phyloP scores from a whole-genome alignment of 1,139 yeast species.

The Pichia sp. region DNA sequence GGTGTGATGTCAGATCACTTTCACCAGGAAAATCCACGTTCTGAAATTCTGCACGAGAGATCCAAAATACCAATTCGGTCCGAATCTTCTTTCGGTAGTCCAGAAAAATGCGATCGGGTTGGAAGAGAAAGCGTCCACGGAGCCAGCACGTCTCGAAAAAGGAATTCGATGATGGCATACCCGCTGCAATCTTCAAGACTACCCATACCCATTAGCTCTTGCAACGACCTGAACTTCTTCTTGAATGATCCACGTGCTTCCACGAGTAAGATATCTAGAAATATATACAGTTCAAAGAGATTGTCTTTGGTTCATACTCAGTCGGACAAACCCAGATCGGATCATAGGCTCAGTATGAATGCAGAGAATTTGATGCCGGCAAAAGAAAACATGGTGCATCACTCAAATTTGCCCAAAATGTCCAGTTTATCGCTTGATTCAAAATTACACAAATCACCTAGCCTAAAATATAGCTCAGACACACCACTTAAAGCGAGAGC shows the following conservation, averaged over 20 bases:
- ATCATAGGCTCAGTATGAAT: not conserved
- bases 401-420: not conserved
- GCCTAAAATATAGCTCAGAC: not conserved
- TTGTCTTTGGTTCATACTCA: not conserved
- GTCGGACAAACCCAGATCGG: not conserved
- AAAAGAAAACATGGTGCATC: not conserved
- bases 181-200: slow-evolving; percentile 5
- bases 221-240: not conserved
- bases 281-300: not conserved
- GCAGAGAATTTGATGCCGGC: not conserved
- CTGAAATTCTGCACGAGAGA: not conserved
- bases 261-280: not conserved
- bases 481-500: not conserved
- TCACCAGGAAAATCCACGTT: not conserved
- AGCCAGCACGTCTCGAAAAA: slow-evolving; percentile 1
- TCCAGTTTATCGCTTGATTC: slow-evolving; percentile 1
- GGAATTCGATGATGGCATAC: slow-evolving; percentile 8
- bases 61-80: not conserved
- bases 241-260: not conserved
- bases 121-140: not conserved
- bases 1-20: not conserved
- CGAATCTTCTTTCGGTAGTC: not conserved
- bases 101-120: not conserved
- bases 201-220: slow-evolving; percentile 9
- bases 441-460: slow-evolving; percentile 11